A percentile compares a stretch with the other conserved stretches of the same genome.
These are phyloP conservation scores for Camptophora hylomeconis DNA, from an alignment of 2,329 filamentous ascomycete species.

Conservation along the genomic window DNA sequence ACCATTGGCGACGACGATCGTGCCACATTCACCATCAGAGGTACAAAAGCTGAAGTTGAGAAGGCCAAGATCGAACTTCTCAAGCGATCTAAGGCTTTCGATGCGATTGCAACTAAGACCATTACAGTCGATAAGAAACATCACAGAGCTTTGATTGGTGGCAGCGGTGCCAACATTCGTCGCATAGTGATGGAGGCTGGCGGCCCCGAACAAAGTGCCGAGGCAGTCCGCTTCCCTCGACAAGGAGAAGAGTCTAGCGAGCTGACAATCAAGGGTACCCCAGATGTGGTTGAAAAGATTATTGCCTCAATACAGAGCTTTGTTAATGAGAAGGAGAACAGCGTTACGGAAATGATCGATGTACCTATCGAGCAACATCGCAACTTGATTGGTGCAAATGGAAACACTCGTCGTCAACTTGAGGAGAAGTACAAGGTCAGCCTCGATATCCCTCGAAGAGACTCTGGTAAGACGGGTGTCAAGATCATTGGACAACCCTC, in stretches of 20 bases:
- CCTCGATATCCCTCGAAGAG: slow-evolving; percentile 84
- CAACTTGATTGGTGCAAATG: slow-evolving; percentile 79
- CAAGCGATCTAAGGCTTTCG: slow-evolving; percentile 75
- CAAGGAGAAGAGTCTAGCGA: slow-evolving; percentile 67
- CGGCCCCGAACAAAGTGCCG: slow-evolving; percentile 75
- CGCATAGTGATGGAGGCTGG: slow-evolving; percentile 79
- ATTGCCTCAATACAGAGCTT: slow-evolving; percentile 67
- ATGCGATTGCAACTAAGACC: slow-evolving; percentile 73
- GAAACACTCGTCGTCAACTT: slow-evolving; percentile 71
- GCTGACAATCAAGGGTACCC: slow-evolving; percentile 80
- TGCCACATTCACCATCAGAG: slow-evolving; percentile 83
- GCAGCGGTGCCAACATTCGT: slow-evolving; percentile 70
- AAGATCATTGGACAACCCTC: slow-evolving; percentile 70
- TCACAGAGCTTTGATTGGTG: slow-evolving; percentile 79
- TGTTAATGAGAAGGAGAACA: slow-evolving; percentile 70
- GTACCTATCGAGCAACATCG: slow-evolving; percentile 84
- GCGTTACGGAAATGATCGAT: slow-evolving; percentile 65
- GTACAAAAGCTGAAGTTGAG: slow-evolving; percentile 79
- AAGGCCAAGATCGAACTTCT: slow-evolving; percentile 83
- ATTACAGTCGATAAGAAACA: slow-evolving; percentile 90
- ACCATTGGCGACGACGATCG: slow-evolving; percentile 60
- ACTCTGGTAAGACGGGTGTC: slow-evolving; percentile 68
- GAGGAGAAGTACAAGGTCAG: slow-evolving; percentile 77
- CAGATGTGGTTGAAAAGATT: slow-evolving; percentile 78
- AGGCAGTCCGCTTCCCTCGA: slow-evolving; percentile 89